A percentile compares a stretch with the other conserved stretches of the same genome.
Evolutionary conservation across 495 filamentous ascomycete species (phyloP).

Genomic region (Neurospora sp.): DNA sequence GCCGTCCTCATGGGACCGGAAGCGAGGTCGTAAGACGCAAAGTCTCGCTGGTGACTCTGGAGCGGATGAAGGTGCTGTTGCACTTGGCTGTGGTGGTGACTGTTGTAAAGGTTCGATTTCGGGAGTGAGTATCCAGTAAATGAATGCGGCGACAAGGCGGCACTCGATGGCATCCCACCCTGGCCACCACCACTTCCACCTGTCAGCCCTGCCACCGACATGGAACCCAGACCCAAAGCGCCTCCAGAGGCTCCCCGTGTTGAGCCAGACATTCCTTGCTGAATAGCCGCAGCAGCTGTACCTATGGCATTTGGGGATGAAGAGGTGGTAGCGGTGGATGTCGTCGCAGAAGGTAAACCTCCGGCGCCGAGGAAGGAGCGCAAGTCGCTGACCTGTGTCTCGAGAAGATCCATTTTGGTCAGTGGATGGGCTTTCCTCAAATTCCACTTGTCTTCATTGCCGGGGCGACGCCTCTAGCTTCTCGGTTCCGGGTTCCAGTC

Average conservation of each 20-base stretch:
- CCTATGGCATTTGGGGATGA: not conserved
- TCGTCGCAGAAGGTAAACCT: constrained; percentile 11
- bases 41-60: not conserved
- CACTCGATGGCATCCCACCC: not conserved
- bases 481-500: not conserved
- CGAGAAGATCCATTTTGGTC: constrained; percentile 40
- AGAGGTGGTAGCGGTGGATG: not conserved
- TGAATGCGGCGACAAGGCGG: not conserved
- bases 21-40: not conserved
- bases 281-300: constrained; percentile 2
- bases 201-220: not conserved
- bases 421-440: not conserved
- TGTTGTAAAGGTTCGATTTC: not conserved
- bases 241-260: not conserved
- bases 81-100: not conserved
- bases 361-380: constrained; percentile 31
- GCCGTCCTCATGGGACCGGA: not conserved
- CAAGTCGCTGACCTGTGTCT: constrained; percentile 45
- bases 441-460: not conserved
- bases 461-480: not conserved
- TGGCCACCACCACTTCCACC: not conserved
- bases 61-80: not conserved
- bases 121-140: not conserved
- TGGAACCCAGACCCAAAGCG: not conserved
- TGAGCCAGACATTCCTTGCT: not conserved